Percentiles rank a stretch among this genome's conserved stretches.
phyloP scores from a whole-genome alignment of 2,329 filamentous ascomycete species.

The Hypoxylon sp. region DNA sequence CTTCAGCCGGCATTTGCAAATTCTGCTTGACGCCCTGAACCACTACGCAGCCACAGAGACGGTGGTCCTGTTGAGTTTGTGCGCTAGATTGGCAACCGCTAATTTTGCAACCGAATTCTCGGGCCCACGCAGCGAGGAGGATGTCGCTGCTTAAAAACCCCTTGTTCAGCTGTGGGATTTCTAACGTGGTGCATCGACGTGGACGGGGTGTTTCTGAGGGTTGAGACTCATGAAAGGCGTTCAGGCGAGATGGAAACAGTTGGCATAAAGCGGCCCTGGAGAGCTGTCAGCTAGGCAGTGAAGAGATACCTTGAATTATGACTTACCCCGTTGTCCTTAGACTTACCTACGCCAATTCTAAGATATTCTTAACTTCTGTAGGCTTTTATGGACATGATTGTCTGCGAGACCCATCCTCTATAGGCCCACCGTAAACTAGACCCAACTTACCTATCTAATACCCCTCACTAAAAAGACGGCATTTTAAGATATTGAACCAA shows the following conservation, averaged over 20 bases:
- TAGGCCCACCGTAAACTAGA: background rate
- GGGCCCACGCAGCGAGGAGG: conserved; percentile 72
- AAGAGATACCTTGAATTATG: conserved; percentile 42
- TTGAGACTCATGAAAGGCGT: conserved; percentile 37
- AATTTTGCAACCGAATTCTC: conserved; percentile 81
- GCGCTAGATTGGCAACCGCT: conserved; percentile 84
- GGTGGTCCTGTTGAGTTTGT: conserved; percentile 90
- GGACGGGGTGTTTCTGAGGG: conserved; percentile 15
- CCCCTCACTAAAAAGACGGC: background rate
- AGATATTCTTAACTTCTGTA: background rate
- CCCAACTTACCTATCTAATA: background rate
- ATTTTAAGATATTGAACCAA: background rate
- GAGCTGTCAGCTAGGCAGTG: conserved; percentile 29
- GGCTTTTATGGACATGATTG: background rate
- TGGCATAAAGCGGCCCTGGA: conserved; percentile 22
- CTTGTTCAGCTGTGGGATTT: conserved; percentile 1
- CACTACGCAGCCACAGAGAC: conserved; percentile 98
- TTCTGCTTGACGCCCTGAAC: conserved; percentile 93
- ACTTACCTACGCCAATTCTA: background rate
- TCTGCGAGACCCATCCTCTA: background rate
- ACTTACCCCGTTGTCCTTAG: conserved; percentile 19
- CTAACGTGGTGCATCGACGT: conserved; percentile 12
- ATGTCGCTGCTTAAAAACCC: conserved; percentile 53
- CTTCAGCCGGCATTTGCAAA: conserved; percentile 92
- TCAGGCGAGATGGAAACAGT: conserved; percentile 33